Evolutionary conservation across 768 basidiomycete species (phyloP).

Genomic region (Hysterangium stoloniferum): DNA sequence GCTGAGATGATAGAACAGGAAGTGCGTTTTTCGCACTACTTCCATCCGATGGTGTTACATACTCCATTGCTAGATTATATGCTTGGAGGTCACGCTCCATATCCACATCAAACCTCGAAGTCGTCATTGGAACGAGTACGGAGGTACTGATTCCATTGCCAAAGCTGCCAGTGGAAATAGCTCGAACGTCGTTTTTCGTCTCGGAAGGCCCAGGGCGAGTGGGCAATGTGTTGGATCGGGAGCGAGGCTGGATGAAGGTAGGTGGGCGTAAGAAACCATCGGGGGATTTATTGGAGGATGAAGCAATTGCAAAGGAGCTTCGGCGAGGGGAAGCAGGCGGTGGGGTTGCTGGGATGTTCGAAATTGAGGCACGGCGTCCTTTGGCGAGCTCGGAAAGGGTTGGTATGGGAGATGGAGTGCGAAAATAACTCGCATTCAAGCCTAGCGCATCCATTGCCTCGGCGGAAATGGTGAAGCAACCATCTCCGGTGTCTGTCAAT

Average conservation of each 20-base stretch:
- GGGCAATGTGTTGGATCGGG: neutral
- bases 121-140: conserved; percentile 4
- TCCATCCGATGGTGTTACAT: neutral
- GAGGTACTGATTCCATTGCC: conserved; percentile 3
- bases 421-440: too few relatives aligned
- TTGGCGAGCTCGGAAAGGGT: neutral
- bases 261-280: conserved; percentile 8
- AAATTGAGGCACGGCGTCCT: neutral
- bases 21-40: neutral
- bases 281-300: neutral
- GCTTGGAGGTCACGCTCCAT: conserved; percentile 9
- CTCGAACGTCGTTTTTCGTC: neutral
- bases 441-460: neutral
- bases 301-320: neutral
- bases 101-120: conserved; percentile 5
- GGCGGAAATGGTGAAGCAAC: neutral
- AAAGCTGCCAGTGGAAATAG: conserved; percentile 3
- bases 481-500: neutral
- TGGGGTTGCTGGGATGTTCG: neutral
- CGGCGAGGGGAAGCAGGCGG: neutral
- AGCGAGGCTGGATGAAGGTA: neutral
- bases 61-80: conserved; percentile 4
- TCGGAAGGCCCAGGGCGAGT: neutral
- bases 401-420: too few relatives aligned
- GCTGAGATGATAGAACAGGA: neutral